Evolutionary conservation across 192 early-diverging fungal species (phyloP), one percentile per base, ranked within the genome.

Genomic region (Mortierella hygrophila): DNA sequence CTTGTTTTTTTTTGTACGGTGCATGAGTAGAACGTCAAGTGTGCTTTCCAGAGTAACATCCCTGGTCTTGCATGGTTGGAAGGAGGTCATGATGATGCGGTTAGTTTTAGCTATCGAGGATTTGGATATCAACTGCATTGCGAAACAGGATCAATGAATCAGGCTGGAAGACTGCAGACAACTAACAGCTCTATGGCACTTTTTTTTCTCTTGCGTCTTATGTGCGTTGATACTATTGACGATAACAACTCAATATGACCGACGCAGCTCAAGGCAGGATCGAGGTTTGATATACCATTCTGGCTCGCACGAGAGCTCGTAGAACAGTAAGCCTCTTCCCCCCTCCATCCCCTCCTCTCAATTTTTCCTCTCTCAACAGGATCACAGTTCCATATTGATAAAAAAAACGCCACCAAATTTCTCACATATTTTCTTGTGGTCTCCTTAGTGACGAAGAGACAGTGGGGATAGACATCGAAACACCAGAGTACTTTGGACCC

Each of bases 271-370:
- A 83, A 78, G 57, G 82, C 82, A 20, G 82, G 82, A 42, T 83
- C 82, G 2, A 83, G 82, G 54, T 32, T 83, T 40, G 82, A 83
- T 75, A 78, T 83, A 29, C 82, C 82, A 18, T 83, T 83, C 72
- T 83, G 82, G 82, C 40, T 83, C 32, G 82, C 82, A 75, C 57
- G 82, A 21, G 82, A 83, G 72, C 65, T 83, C 47, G 70, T 83
- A 5, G 77, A 73, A 38, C 72, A 83, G 82, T 83, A 83, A 42
- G 68, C 49, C 10, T 10, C 52, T 68, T 68, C 10, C 6, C 52
- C 13, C 71, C 18, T 47, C 44, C 44, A 15, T 1, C 42, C 1
- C 5, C 10, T 3, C 13, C 11, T 13, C 44, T 46, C 16, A 41
- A 69, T 70, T 44, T 44, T 55, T 37, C 4, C 15, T 74, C 29